These are phyloP conservation scores for Penicillium olsonii DNA, from an alignment of 2,329 filamentous ascomycete species.

Conservation along the genomic window DNA sequence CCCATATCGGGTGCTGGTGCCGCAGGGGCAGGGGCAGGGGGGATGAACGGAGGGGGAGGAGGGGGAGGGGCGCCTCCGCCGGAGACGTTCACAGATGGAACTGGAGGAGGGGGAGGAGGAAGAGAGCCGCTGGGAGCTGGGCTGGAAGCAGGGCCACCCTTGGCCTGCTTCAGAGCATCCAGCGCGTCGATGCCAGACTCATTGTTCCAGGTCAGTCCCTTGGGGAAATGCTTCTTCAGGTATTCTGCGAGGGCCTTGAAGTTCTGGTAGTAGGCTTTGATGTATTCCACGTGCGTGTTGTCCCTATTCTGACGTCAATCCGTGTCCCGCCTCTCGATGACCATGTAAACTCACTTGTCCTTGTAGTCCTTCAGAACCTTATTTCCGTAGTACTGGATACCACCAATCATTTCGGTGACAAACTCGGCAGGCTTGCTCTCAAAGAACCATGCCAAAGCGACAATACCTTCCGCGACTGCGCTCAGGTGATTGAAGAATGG, in stretches of 20 bases:
- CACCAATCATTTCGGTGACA: slow-evolving; percentile 77
- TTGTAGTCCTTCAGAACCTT: slow-evolving; percentile 89
- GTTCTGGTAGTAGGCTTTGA: slow-evolving; percentile 87
- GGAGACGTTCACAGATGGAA: slow-evolving; percentile 49
- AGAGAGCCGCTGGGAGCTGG: slow-evolving; percentile 39
- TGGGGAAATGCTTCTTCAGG: slow-evolving; percentile 77
- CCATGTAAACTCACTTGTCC: slow-evolving; percentile 60
- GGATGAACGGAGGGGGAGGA: slow-evolving; percentile 66
- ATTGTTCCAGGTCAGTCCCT: slow-evolving; percentile 84
- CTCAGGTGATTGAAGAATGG: slow-evolving; percentile 78
- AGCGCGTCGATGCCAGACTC: slow-evolving; percentile 70
- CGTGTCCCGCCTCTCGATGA: not conserved
- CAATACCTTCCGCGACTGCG: slow-evolving; percentile 86
- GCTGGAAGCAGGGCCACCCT: slow-evolving; percentile 43
- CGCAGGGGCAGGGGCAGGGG: slow-evolving; percentile 51
- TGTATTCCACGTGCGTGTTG: slow-evolving; percentile 78
- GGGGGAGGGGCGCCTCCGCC: slow-evolving; percentile 65
- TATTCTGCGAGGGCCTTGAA: slow-evolving; percentile 83
- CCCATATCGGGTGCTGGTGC: slow-evolving; percentile 65
- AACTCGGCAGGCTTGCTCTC: slow-evolving; percentile 82
- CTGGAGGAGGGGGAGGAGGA: slow-evolving; percentile 54
- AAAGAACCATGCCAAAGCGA: slow-evolving; percentile 87
- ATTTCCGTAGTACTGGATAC: slow-evolving; percentile 93
- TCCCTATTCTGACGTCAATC: slow-evolving; percentile 58
- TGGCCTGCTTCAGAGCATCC: slow-evolving; percentile 65